phyloP scores from a whole-genome alignment of 2,329 filamentous ascomycete genomes.

The Aspergillus fischeri region DNA sequence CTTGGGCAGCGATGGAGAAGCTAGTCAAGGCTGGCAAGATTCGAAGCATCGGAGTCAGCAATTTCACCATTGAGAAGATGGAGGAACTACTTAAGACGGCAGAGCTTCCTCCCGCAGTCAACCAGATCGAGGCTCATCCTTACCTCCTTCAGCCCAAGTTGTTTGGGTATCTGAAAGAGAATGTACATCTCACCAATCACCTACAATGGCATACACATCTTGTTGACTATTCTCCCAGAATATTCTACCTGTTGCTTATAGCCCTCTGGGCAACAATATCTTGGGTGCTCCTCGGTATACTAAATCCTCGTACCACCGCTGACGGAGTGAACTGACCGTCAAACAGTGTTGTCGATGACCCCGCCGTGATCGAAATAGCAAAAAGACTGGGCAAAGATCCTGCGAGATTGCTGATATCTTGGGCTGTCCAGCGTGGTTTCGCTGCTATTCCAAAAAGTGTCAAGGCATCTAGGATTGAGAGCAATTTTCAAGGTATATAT shows the following conservation, averaged over 20 bases:
- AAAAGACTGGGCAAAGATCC: conserved; percentile 58
- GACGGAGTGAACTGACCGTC: conserved; percentile 5
- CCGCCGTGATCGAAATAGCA: conserved; percentile 57
- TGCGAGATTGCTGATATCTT: conserved; percentile 52
- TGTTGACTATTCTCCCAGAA: conserved; percentile 8
- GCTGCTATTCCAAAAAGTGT: conserved; percentile 61
- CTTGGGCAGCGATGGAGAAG: conserved; percentile 36
- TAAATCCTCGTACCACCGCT: neutral
- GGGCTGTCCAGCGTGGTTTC: conserved; percentile 52
- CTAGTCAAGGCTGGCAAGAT: conserved; percentile 32
- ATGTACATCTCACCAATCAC: conserved; percentile 35
- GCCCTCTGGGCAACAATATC: conserved; percentile 53
- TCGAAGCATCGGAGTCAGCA: conserved; percentile 32
- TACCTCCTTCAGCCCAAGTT: conserved; percentile 59
- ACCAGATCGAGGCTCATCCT: conserved; percentile 65
- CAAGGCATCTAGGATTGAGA: conserved; percentile 48
- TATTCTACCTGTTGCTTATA: conserved; percentile 57
- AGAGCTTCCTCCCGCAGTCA: conserved; percentile 56
- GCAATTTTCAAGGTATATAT: conserved; percentile 43
- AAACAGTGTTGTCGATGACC: conserved; percentile 55
- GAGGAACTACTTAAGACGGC: conserved; percentile 34
- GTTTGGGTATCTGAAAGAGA: conserved; percentile 48
- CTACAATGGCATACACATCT: neutral
- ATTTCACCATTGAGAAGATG: conserved; percentile 39
- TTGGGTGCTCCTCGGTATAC: conserved; percentile 25